Conservation (phyloP, 2,329 filamentous ascomycete genomes). For the Stachybotrys chartarum region DNA sequence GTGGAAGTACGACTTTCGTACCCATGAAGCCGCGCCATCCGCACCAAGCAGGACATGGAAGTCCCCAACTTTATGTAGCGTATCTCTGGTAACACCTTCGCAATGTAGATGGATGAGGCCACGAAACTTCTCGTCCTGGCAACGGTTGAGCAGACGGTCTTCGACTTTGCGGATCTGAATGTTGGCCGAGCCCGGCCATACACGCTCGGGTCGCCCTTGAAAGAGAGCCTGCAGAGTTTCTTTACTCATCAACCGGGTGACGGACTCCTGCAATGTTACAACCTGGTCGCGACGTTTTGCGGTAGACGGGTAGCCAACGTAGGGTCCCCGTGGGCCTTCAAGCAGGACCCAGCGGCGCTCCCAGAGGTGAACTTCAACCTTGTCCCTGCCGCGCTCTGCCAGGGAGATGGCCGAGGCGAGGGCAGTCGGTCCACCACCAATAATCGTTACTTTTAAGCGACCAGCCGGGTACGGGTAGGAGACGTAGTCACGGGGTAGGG, state of each 20-base stretch:
- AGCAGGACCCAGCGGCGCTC: conserved; percentile 23
- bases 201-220: conserved; percentile 21
- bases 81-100: conserved; percentile 19
- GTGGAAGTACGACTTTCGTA: conserved; percentile 23
- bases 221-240: conserved; percentile 21
- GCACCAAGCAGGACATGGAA: conserved; percentile 27
- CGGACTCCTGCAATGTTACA: conserved; percentile 26
- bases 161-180: conserved; percentile 31
- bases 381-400: conserved; percentile 22
- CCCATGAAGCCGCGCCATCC: conserved; percentile 28
- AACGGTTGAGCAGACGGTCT: conserved; percentile 24
- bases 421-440: conserved; percentile 24
- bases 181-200: conserved; percentile 28
- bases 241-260: conserved; percentile 20
- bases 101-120: conserved; percentile 24
- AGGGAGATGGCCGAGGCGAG: conserved; percentile 23
- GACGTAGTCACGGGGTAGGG: conserved; percentile 13
- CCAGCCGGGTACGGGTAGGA: conserved; percentile 18
- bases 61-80: conserved; percentile 21
- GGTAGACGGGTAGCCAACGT: conserved; percentile 20
- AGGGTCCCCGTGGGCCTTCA: conserved; percentile 8
- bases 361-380: conserved; percentile 25
- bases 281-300: conserved; percentile 25
- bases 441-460: conserved; percentile 20
- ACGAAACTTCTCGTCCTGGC: conserved; percentile 21